Base-by-base conservation (phyloP, 306 rosid genomes). In the Quillaja saponaria region DNA sequence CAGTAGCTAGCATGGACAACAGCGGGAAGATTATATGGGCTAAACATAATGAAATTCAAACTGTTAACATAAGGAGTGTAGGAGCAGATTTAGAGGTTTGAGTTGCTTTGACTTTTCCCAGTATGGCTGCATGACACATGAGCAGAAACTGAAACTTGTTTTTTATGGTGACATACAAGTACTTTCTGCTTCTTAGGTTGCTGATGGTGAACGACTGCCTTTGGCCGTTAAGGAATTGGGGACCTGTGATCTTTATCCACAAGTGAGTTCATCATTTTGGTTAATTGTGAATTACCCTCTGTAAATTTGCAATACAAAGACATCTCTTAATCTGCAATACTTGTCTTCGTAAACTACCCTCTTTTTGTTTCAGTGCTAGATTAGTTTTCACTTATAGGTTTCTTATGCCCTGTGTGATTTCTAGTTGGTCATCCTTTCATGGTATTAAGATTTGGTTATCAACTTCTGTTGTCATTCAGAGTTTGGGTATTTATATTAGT, bases 1-100 rank as follows among this genome's bases (percentile, higher is more conserved):
- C 99, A 35, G 88, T 94, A 61, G 99, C 96, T 58, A 94, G 99
- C 76, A 94, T 94, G 99, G 99, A 94, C 80, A 89, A 83, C 74
- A 78, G 97, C 52, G 99, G 99, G 72, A 94, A 94, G 80, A 87
- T 94, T 34, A 87, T 94, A 37, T 94, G 96, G 99, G 89, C 99
- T 50, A 94, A 89, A 87, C 99, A 94, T 57, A 92, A 92, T 50
- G 98, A 92, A 82, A 92, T 92, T 64, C 98, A 92, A 71, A 92
- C 96, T 6, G 98, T 87, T 67, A 94, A 94, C 76, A 87, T 94
- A 72, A 90, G 82, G 80, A 94, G 90, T 72, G 95, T 94, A 34
- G 97, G 97, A 35, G 96, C 96, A 64, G 96, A 94, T 69, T 77
- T 48, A 49, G 97, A 94, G 95, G 99, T 94, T 61, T 78, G 84